Base-by-base conservation (phyloP, 2,329 filamentous ascomycete species). In the Catunica adiposa region DNA sequence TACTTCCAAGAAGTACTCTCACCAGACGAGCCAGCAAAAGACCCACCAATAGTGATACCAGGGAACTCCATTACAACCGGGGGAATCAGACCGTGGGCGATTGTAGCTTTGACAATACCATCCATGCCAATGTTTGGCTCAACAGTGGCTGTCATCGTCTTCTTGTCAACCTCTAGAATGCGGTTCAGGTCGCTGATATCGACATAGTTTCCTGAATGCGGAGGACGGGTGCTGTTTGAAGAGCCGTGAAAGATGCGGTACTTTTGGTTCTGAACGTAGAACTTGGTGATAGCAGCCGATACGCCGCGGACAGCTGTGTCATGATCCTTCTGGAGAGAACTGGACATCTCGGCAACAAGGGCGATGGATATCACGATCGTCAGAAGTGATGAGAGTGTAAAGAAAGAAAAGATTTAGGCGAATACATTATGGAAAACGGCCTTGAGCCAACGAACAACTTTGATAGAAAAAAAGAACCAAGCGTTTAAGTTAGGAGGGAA, bases 181-280 rank as follows among this genome's bases (percentile, higher is more conserved):
- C 77, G 73, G 60, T 71, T 74, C 8, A 89, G 74, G 3, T 65
- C 63, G 66, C 80, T 83, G 38, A 82, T 87, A 65, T 87, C 82
- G 56, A 89, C 72, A 8, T 79, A 76, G 62, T 77, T 77, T 64
- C 73, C 72, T 11, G 66, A 64, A 48, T 66, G 67, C 29, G 72
- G 72, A 20, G 70, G 68, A 6, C 85, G 80, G 38, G 85, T 89
- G 66, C 80, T 86, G 69, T 86, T 88, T 25, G 84, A 88, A 0
- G 82, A 80, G 59, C 85, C 85, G 67, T 89, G 84, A 62, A 80
- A 84, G 64, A 89, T 82, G n/a, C 83, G 76, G 67, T 86, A 89
- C 1, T 82, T 77, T 63, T 71, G 66, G 57, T 69, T 65, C 6
- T 62, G 64, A 2, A 66, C 62, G 54, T 72, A 64, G 61, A 78